Base-by-base conservation (phyloP, 495 filamentous ascomycete genomes). In the Pyronema domesticum region DNA sequence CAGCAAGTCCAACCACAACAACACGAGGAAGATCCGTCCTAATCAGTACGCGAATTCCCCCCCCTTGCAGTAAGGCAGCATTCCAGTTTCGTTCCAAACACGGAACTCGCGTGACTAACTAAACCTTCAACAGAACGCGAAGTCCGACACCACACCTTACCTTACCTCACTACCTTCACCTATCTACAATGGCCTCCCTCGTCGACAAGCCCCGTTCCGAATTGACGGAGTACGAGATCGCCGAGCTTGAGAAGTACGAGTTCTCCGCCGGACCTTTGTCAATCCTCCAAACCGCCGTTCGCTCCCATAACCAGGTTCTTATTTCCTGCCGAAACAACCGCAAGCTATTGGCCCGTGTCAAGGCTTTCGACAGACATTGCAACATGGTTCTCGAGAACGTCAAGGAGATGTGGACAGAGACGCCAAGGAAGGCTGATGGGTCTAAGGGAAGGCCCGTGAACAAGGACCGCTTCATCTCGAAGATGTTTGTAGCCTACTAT, bases 341-440 rank as follows among this genome's bases (percentile, higher is more conserved):
- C 61, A 88, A 88, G 70, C 70, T 88, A 15, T 75, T 87, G 46
- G 85, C 83, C 15, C 76, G 83, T 11, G 82, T 89, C 53, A 87
- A 87, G 71, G 83, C 84, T 9, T 89, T 88, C 68, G 89, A 95
- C 70, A 79, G 91, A 60, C 93, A 96, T 72, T 89, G 86, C 74
- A 94, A 94, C 71, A 93, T 94, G 88, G 84, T 95, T n/a, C 71
- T 94, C 36, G 88, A 95, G 77, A 93, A 93, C 60, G 86, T 89
- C 37, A 98, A 96, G 75, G 91, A 98, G 74, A 96, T 98, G 88
- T 98, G 91, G 91, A 95, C 87, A 5, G 91, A 98, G 72, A 87
- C 81, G 53, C 89, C 91, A 37, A 78, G 85, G 58, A 67, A 76
- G 19, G 73, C 77, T 11, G 76, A 74, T 40, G 86, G 86, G 23